Conservation (phyloP, 768 basidiomycete species). For the Symmetrospora coprosmae region DNA sequence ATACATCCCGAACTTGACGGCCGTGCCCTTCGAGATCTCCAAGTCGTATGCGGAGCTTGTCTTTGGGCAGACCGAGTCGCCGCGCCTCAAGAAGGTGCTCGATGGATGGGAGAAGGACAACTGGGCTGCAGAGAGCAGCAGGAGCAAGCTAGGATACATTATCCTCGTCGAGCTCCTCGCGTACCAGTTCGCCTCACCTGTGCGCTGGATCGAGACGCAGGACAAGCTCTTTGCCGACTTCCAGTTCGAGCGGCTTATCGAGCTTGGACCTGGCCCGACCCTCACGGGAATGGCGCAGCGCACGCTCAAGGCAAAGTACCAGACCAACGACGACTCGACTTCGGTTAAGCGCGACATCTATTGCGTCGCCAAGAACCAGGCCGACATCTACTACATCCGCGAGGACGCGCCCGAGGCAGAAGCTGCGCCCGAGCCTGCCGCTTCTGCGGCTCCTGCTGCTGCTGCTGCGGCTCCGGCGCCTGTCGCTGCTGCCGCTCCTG, state of each 20-base stretch:
- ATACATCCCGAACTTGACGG: constrained; percentile 94
- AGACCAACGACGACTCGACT: constrained; percentile 69
- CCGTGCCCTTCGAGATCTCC: constrained; percentile 67
- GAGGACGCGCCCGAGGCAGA: constrained; percentile 54
- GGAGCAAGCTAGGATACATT: constrained; percentile 85
- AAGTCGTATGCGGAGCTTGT: constrained; percentile 84
- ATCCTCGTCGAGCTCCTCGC: constrained; percentile 93
- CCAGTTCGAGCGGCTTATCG: constrained; percentile 82
- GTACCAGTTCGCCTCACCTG: constrained; percentile 96
- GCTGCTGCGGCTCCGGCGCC: constrained; percentile 40
- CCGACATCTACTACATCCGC: constrained; percentile 95
- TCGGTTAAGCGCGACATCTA: constrained; percentile 64
- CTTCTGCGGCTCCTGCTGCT: constrained; percentile 41
- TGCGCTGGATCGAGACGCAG: constrained; percentile 98
- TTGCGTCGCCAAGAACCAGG: constrained; percentile 85
- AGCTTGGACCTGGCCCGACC: constrained; percentile 90
- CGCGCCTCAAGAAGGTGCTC: constrained; percentile 85
- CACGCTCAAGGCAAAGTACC: constrained; percentile 71
- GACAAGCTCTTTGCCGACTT: constrained; percentile 77
- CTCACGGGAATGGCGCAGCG: constrained; percentile 86
- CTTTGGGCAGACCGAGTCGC: constrained; percentile 91
- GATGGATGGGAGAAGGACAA: constrained; percentile 80
- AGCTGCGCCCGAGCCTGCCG: constrained; percentile 39
- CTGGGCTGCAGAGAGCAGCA: constrained; percentile 67
- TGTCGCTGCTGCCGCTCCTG: constrained; percentile 36